Evolutionary conservation across 352 stramenopile species (phyloP).

Genomic region (Phytophthora syringae): DNA sequence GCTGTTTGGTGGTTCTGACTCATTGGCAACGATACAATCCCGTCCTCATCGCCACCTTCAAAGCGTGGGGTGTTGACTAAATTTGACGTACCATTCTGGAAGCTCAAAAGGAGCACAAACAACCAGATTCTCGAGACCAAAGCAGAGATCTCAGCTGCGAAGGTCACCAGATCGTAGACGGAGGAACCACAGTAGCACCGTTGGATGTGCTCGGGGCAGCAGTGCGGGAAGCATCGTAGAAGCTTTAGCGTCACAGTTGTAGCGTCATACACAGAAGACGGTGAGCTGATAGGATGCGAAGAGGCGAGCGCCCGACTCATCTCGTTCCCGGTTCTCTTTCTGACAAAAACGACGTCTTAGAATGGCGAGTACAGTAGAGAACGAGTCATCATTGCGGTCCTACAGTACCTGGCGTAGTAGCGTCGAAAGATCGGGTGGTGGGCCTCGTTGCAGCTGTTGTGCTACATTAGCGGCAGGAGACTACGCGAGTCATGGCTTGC

Average conservation of each 20-base stretch:
- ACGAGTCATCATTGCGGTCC: no score
- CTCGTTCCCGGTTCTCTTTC: not conserved
- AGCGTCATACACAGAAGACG: no score
- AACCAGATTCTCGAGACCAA: slow-evolving; percentile 25
- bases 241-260: no score
- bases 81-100: slow-evolving; percentile 17
- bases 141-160: slow-evolving; percentile 12
- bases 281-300: no score
- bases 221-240: slow-evolving; percentile 56
- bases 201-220: slow-evolving; percentile 44
- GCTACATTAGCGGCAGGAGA: not conserved
- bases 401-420: no score
- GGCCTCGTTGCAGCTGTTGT: no score
- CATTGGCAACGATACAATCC: slow-evolving; percentile 22
- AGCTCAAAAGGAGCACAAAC: slow-evolving; percentile 58
- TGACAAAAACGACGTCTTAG: no score
- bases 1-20: slow-evolving; percentile 22
- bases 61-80: not conserved
- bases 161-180: slow-evolving; percentile 43
- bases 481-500: not conserved
- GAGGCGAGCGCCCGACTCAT: not conserved
- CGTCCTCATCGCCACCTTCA: not conserved
- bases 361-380: no score
- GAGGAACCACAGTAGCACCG: slow-evolving; percentile 55
- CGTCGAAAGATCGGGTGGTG: no score